A percentile compares a stretch with the other conserved stretches of the same genome.
Conservation (phyloP, 1,284 basidiomycete species). For the Polyporus tsugae region DNA sequence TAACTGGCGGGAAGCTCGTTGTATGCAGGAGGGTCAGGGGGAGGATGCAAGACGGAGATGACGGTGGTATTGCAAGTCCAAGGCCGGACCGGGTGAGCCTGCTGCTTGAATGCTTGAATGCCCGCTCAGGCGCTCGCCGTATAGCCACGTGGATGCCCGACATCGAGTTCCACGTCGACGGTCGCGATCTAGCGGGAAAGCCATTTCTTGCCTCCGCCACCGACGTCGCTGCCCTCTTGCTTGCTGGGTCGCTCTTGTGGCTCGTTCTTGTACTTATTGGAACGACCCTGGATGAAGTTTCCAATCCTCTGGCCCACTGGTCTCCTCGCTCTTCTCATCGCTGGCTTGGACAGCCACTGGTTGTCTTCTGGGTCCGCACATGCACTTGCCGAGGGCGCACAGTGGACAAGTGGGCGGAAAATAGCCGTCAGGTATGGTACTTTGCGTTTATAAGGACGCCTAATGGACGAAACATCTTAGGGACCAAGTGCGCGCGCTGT, state of each 20-base stretch:
- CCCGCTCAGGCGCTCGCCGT: background rate
- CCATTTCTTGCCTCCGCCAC: constrained; percentile 1
- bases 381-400: constrained; percentile 43
- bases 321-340: constrained; percentile 56
- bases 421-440: constrained; percentile 62
- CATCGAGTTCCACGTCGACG: constrained; percentile 22
- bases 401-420: constrained; percentile 70
- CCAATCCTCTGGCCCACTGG: constrained; percentile 65
- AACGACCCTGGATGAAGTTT: constrained; percentile 66
- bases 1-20: background rate
- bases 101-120: background rate
- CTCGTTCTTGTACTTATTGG: constrained; percentile 9
- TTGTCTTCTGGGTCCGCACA: constrained; percentile 47
- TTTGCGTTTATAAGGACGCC: background rate
- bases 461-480: constrained; percentile 45
- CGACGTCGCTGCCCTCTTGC: constrained; percentile 7
- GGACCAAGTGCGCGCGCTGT: constrained; percentile 74
- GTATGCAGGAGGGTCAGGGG: background rate
- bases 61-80: constrained; percentile 8
- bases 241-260: background rate
- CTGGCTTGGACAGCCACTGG: constrained; percentile 54
- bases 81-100: background rate
- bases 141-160: constrained; percentile 16
- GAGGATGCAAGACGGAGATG: constrained; percentile 2
- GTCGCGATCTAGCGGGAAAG: constrained; percentile 5